Conservation (phyloP, 2,329 filamentous ascomycete genomes). For the Pestalotiopsis sp. region DNA sequence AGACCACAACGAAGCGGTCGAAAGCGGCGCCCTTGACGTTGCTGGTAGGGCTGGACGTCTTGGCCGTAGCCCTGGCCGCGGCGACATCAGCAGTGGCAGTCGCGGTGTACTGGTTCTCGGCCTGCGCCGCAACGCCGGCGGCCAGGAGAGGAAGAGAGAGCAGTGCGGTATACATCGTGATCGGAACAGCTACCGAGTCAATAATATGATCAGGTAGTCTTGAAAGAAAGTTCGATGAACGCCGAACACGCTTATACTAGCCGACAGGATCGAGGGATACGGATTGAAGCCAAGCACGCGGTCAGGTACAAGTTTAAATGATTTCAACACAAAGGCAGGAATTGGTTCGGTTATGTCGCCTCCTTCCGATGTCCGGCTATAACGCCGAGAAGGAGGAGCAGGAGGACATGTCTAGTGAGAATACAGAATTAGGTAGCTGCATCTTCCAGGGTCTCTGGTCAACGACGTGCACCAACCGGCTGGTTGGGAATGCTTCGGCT, state of each 20-base stretch:
- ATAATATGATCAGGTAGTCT: not conserved
- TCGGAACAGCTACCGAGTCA: not conserved
- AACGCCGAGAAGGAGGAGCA: not conserved
- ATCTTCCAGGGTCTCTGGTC: not conserved
- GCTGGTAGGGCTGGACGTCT: conserved; percentile 62
- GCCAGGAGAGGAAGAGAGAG: conserved; percentile 25
- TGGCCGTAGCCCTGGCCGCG: conserved; percentile 61
- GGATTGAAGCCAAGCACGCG: not conserved
- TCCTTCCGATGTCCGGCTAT: not conserved
- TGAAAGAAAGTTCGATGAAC: not conserved
- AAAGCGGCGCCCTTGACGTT: conserved; percentile 73
- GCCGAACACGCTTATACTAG: not conserved
- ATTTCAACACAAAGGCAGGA: too few relatives aligned
- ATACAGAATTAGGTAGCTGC: not conserved
- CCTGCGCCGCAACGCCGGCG: conserved; percentile 21
- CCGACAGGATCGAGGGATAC: not conserved
- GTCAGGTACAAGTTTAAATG: conserved; percentile 6
- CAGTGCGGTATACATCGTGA: conserved; percentile 28
- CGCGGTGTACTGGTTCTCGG: conserved; percentile 47
- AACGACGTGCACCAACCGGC: not conserved
- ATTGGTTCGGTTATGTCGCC: not conserved
- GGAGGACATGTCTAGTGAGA: not conserved
- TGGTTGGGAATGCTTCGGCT: not conserved
- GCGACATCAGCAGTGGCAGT: conserved; percentile 54
- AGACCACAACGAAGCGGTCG: conserved; percentile 73